Evolutionary conservation across 768 basidiomycete species (phyloP), one percentile per base, ranked within the genome.

Genomic region (Trametes meyenii): DNA sequence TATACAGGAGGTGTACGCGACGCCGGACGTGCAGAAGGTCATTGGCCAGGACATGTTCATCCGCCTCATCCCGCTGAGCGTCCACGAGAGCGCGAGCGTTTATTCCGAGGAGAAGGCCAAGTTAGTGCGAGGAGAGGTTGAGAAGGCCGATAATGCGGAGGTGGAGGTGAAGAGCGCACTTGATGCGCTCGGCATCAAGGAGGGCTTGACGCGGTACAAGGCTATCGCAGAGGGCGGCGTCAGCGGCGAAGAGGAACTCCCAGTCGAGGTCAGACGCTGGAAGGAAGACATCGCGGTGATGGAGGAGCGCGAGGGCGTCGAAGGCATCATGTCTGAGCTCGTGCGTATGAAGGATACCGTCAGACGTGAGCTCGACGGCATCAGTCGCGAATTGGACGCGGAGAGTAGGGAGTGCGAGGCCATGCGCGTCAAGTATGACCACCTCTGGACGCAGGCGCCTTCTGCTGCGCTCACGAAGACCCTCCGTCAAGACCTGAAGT

Each of bases 71-170:
- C 97, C 97, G 13, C 78, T 99, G 45, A 91, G 90, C 67, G 94
- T 99, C 6, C 96, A 98, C 71, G 96, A 98, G 76, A 92, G 91
- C 64, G 96, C 96, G 14, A 92, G 89, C 60, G 87, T 99, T 14
- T 99, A 99, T 74, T 96, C 94, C 0, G 97, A 99, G 74, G 97
- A 99, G 77, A 98, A 98, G 77, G 97, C 96, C 21, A 98, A 99
- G 74, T 71, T 92, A 26, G 94, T 95, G 8, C 82, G 97, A 42
- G 85, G 80, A 5, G 95, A 98, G 72, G 91, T 90, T 8, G 96
- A 98, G 78, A 85, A 86, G 54, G 89, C 87, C 0, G 96, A 98
- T 64, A 78, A 84, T 23, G 88, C 90, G 0, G 94, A 97, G 70
- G 89, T 81, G 5, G 92, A 96, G 72, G 83, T 84, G 36, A 78